Base-by-base conservation (phyloP, 371 early-diverging fungal species). In the Amoeboaphelidium protococcarum region DNA sequence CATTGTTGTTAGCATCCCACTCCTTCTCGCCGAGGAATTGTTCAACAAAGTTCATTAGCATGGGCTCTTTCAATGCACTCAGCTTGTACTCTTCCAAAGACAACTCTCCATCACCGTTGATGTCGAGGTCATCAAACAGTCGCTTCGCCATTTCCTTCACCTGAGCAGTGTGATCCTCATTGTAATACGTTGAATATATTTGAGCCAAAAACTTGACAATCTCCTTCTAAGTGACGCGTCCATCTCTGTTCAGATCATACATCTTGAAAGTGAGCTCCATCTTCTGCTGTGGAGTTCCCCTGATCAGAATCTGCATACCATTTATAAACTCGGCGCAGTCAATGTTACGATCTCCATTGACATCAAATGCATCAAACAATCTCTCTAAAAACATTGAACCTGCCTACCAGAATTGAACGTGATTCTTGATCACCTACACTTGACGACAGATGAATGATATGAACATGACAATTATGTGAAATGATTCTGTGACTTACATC, bases 41-140 rank as follows among this genome's bases (percentile, higher is more conserved):
- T 45, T 77, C 71, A 25, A 82, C 50, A 52, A 82, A 80, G 54
- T 82, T 79, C 41, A 76, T 68, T 13, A 46, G 71, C 52, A 82
- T 50, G 0, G 83, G 83, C 52, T 82, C 83, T 50, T 82, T 82
- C 66, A 82, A 71, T 10, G 78, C 76, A 51, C 76, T 76, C 25
- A 82, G 54, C 46, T 80, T 77, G 56, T 75, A 80, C 58, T 82
- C 83, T 23, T 67, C 69, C 50, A 78, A 67, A 61, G 74, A 77
- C 63, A 80, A 54, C 37, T 73, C 73, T 23, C 76, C 78, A 54
- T 83, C 80, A 42, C 74, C 74, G 52, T 83, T 73, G 25, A 83
- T 76, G 56, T 83, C 83, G 56, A 83, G 54, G 51, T 83, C 83
- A 13, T 78, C 71, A 61, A 80, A 83, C 53, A 83, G 62, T 25